Conservation (phyloP, 192 early-diverging fungal genomes). For the Rhizoclosmatium sp. region DNA sequence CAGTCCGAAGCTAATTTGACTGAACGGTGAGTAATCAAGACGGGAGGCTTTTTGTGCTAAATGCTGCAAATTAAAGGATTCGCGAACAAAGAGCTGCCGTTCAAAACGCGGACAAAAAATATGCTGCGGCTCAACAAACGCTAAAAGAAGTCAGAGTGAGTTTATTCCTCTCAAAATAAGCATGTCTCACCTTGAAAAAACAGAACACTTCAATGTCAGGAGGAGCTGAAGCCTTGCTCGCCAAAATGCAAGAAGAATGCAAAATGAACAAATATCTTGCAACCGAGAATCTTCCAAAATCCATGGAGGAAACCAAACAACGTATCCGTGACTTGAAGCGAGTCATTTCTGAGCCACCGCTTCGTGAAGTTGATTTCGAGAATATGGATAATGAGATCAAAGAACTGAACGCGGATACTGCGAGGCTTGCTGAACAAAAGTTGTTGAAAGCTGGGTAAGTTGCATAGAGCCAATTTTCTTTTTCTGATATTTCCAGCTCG, state of each 20-base stretch:
- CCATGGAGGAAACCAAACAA: conserved; percentile 52
- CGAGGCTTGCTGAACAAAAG: conserved; percentile 58
- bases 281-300: conserved; percentile 63
- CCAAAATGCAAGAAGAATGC: conserved; percentile 64
- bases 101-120: conserved; percentile 51
- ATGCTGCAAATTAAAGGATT: conserved; percentile 37
- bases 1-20: conserved; percentile 49
- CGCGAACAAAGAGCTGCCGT: conserved; percentile 58
- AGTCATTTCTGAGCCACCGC: conserved; percentile 56
- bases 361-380: conserved; percentile 53
- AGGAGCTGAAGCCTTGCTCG: conserved; percentile 54
- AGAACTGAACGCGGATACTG: conserved; percentile 55
- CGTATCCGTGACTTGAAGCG: conserved; percentile 52
- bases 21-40: conserved; percentile 43
- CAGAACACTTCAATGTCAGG: conserved; percentile 48
- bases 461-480: background rate
- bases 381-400: conserved; percentile 59
- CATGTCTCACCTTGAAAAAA: background rate
- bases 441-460: conserved; percentile 56
- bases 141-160: conserved; percentile 61
- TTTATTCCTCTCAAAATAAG: background rate
- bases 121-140: conserved; percentile 40
- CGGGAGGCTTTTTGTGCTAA: background rate
- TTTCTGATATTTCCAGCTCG: conserved; percentile 39
- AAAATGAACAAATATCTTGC: conserved; percentile 68